These are phyloP conservation scores for Paramicrosporidium saccamoebae DNA, from an alignment of 371 early-diverging fungal species.

Conservation along the genomic window DNA sequence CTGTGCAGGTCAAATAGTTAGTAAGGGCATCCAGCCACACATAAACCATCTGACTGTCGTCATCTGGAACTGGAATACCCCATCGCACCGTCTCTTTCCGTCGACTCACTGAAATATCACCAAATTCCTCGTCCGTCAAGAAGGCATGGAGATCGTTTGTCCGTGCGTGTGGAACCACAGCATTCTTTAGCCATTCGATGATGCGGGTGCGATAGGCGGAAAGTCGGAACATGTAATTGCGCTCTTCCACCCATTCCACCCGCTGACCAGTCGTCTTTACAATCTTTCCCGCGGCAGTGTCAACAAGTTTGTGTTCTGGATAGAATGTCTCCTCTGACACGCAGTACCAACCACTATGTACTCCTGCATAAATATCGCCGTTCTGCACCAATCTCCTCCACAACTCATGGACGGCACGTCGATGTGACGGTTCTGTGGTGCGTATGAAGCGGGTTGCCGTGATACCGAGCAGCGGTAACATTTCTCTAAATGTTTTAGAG, in stretches of 20 bases:
- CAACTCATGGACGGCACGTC: slow-evolving; percentile 20
- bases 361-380: slow-evolving; percentile 66
- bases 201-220: slow-evolving; percentile 19
- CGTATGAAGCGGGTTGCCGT: slow-evolving; percentile 42
- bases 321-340: slow-evolving; percentile 83
- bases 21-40: slow-evolving; percentile 88
- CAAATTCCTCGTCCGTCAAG: slow-evolving; percentile 3
- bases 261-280: slow-evolving; percentile 28
- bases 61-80: slow-evolving; percentile 76
- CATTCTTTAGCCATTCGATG: slow-evolving; percentile 22
- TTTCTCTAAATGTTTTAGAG: slow-evolving; percentile 28
- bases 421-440: slow-evolving; percentile 45
- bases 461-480: slow-evolving; percentile 32
- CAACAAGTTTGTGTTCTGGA: slow-evolving; percentile 26
- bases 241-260: slow-evolving; percentile 64
- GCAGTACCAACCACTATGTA: slow-evolving; percentile 78
- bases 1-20: slow-evolving; percentile 59
- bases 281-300: slow-evolving; percentile 14
- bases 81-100: slow-evolving; percentile 35
- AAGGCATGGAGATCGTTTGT: slow-evolving; percentile 5
- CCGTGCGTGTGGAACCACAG: slow-evolving; percentile 9
- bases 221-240: slow-evolving; percentile 66
- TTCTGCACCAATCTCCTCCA: slow-evolving; percentile 27
- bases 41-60: slow-evolving; percentile 58
- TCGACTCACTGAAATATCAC: slow-evolving; percentile 59